Evolutionary conservation across 805 yeast species (phyloP).

Genomic region (Candida morakotiae): DNA sequence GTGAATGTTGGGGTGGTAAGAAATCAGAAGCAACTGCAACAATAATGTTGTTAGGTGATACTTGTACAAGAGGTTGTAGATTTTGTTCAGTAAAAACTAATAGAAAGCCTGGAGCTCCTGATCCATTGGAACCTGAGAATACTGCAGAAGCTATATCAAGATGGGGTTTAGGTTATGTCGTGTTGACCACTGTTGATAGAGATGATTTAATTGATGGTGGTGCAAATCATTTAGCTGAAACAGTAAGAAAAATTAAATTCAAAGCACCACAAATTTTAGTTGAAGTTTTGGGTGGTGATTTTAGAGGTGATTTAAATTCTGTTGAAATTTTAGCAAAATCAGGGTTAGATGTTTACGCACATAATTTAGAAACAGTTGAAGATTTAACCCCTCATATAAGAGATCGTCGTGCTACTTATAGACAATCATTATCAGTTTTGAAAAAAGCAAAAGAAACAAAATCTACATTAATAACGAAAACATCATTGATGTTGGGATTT

Average conservation of each 20-base stretch:
- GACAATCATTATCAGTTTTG: constrained; percentile 79
- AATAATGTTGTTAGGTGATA: constrained; percentile 96
- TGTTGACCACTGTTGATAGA: constrained; percentile 93
- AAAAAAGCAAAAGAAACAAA: constrained; percentile 74
- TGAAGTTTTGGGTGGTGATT: constrained; percentile 93
- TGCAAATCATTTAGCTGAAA: constrained; percentile 81
- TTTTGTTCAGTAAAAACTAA: constrained; percentile 96
- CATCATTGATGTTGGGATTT: constrained; percentile 93
- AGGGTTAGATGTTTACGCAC: constrained; percentile 95
- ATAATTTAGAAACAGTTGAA: constrained; percentile 94
- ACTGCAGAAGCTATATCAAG: constrained; percentile 96
- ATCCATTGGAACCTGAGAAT: constrained; percentile 95
- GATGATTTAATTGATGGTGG: constrained; percentile 96
- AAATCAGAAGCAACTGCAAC: constrained; percentile 95
- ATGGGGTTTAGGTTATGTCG: constrained; percentile 99
- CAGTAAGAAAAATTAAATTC: constrained; percentile 76
- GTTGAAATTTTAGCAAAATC: constrained; percentile 76
- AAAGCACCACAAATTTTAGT: constrained; percentile 90
- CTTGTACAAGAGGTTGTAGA: constrained; percentile 98
- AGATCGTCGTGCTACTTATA: constrained; percentile 94
- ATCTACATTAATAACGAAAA: constrained; percentile 79
- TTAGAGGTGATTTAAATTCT: constrained; percentile 82
- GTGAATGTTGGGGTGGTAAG: constrained; percentile 99
- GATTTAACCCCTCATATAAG: constrained; percentile 90
- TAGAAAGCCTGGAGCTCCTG: constrained; percentile 82